A percentile compares a stretch with the other conserved stretches of the same genome.
Evolutionary conservation across 345 rosid species (phyloP).

Genomic region (Moringa oleifera): DNA sequence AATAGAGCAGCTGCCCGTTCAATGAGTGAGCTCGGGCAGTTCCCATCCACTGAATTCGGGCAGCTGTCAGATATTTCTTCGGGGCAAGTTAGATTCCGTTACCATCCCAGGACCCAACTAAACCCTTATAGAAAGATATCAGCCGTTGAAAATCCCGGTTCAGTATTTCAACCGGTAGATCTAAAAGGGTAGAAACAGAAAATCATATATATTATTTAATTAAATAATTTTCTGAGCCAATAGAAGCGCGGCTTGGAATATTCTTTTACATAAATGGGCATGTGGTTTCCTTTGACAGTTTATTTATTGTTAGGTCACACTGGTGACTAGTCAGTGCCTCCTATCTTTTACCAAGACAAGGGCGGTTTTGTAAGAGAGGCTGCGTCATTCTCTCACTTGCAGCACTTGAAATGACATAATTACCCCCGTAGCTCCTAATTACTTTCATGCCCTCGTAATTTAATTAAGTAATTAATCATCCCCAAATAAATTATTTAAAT

Average conservation of each 20-base stretch:
- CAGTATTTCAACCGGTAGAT: neutral
- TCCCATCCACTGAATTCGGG: slow-evolving; percentile 20
- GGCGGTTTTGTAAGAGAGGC: neutral
- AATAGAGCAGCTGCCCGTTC: slow-evolving; percentile 16
- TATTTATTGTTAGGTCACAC: no score
- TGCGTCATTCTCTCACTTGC: neutral
- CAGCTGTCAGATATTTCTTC: slow-evolving; percentile 31
- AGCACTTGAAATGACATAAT: neutral
- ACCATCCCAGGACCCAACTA: neutral
- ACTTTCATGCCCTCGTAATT: no score
- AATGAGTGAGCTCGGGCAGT: slow-evolving; percentile 20
- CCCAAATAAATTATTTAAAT: no score
- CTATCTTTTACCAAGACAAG: neutral
- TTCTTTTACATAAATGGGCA: neutral
- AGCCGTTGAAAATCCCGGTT: neutral
- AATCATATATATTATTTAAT: neutral
- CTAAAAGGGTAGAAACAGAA: neutral
- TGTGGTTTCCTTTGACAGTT: neutral
- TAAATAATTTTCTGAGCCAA: neutral
- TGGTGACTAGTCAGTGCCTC: neutral
- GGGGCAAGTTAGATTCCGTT: neutral
- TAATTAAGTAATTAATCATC: no score
- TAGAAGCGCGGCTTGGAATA: neutral
- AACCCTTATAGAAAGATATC: neutral
- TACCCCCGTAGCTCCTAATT: no score